Evolutionary conservation across 352 stramenopile species (phyloP).

Genomic region (Elongisporangium prolatum): DNA sequence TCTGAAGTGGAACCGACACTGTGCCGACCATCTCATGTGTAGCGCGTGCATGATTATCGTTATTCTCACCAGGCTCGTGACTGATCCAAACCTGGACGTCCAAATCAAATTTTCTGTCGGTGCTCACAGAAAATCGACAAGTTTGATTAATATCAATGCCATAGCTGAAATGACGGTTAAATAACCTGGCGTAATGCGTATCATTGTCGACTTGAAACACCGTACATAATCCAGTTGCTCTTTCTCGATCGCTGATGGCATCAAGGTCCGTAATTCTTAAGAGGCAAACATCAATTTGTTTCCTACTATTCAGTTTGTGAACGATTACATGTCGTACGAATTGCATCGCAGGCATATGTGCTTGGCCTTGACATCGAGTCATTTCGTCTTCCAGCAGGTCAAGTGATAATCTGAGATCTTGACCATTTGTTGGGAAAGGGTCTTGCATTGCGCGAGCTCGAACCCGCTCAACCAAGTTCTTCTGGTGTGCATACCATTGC

Average conservation of each 20-base stretch:
- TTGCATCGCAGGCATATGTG: neutral
- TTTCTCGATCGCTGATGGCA: neutral
- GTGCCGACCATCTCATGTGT: no score
- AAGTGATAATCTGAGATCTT: neutral
- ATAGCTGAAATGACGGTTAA: neutral
- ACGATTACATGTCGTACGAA: neutral
- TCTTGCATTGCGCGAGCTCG: neutral
- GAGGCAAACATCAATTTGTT: neutral
- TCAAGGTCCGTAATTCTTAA: neutral
- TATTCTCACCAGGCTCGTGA: no score
- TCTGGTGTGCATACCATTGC: neutral
- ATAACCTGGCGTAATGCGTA: neutral
- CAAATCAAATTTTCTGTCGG: neutral
- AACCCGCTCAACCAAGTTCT: neutral
- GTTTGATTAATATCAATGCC: neutral
- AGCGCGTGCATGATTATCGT: no score
- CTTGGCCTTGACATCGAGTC: neutral
- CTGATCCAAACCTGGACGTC: neutral
- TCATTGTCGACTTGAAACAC: neutral
- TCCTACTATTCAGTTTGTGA: neutral
- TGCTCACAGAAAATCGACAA: neutral
- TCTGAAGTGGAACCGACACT: no score
- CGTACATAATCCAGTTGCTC: neutral
- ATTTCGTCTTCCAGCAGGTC: neutral
- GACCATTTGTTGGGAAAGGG: neutral